These are phyloP conservation scores for Zygosaccharomyces pseudobailii DNA, from an alignment of 1,139 yeast genomes.

Conservation along the genomic window DNA sequence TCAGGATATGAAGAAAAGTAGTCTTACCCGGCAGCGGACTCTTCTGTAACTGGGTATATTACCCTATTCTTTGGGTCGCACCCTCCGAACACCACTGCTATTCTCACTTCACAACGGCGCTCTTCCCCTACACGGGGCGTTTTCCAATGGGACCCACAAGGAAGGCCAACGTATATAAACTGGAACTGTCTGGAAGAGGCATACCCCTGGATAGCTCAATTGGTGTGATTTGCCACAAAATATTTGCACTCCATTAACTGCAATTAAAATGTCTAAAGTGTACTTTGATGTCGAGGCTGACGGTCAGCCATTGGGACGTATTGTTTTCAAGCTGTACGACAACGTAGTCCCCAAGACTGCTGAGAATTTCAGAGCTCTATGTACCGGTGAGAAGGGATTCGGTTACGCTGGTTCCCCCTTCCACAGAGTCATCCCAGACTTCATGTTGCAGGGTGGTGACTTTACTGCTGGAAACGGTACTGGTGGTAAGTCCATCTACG, in stretches of 20 bases:
- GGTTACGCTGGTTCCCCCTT: constrained; percentile 88
- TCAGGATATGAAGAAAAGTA: no score
- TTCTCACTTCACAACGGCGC: background rate
- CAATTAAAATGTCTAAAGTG: constrained; percentile 31
- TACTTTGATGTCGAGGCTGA: constrained; percentile 36
- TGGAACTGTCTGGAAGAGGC: background rate
- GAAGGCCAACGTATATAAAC: background rate
- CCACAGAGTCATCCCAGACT: constrained; percentile 98
- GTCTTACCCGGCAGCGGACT: background rate
- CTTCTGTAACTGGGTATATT: background rate
- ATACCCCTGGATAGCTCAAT: no score
- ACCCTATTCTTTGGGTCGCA: background rate
- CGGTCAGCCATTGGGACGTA: constrained; percentile 56
- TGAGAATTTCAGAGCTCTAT: constrained; percentile 95
- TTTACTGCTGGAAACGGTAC: constrained; percentile 93
- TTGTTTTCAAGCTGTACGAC: constrained; percentile 78
- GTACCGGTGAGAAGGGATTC: constrained; percentile 96
- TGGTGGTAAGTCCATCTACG: constrained; percentile 99
- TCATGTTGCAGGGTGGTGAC: constrained; percentile 99
- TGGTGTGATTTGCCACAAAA: no score
- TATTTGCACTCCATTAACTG: background rate
- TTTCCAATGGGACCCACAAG: background rate
- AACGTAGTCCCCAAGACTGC: constrained; percentile 97
- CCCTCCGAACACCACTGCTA: background rate
- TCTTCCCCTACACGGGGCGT: background rate